Conservation (phyloP, 208 protist genomes). For the Wallacemonas sp. region DNA sequence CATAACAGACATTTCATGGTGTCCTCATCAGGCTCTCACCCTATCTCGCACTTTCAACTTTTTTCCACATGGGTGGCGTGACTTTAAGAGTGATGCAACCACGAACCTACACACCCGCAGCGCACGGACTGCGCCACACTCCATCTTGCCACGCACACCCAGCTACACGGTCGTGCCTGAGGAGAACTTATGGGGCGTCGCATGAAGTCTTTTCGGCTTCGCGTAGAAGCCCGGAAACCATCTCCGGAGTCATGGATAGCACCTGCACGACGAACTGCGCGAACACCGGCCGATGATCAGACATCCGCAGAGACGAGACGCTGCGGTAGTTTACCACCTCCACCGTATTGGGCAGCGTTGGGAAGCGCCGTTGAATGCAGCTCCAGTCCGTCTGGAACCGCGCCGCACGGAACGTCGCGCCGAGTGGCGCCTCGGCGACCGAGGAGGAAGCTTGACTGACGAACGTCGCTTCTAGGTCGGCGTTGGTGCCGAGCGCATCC, state of each 20-base stretch:
- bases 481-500: neutral
- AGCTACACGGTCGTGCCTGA: too few relatives aligned
- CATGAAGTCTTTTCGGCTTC: neutral
- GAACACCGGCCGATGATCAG: slow-evolving; percentile 71
- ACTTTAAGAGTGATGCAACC: too few relatives aligned
- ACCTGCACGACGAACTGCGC: slow-evolving; percentile 70
- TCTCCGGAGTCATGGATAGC: slow-evolving; percentile 28
- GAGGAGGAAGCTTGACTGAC: neutral
- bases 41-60: too few relatives aligned
- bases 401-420: slow-evolving; percentile 27
- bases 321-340: slow-evolving; percentile 42
- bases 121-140: too few relatives aligned
- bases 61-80: too few relatives aligned
- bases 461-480: neutral
- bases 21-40: too few relatives aligned
- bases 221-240: slow-evolving; percentile 34
- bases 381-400: slow-evolving; percentile 18
- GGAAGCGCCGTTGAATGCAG: slow-evolving; percentile 21
- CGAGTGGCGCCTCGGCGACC: neutral
- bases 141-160: too few relatives aligned
- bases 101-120: too few relatives aligned
- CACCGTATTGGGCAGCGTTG: slow-evolving; percentile 52
- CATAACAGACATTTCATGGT: too few relatives aligned
- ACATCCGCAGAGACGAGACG: slow-evolving; percentile 45
- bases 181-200: too few relatives aligned